Conservation (phyloP, 345 rosid species). For the Eucalyptus polybractea region DNA sequence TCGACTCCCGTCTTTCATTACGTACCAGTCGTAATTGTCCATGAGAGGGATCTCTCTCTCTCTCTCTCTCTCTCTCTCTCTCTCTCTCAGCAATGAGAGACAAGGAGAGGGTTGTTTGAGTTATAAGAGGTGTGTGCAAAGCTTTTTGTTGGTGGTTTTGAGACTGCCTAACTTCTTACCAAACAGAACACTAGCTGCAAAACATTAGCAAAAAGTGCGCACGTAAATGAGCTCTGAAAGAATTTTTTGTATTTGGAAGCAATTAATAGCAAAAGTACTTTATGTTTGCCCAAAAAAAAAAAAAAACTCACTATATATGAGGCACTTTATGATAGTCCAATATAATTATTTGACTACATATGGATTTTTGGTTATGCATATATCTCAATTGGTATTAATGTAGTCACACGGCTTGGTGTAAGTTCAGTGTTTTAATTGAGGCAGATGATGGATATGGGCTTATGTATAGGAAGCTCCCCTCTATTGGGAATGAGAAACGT, state of each 20-base stretch:
- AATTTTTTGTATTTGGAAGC: background rate
- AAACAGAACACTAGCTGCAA: no score
- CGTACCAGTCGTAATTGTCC: background rate
- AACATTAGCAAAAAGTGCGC: background rate
- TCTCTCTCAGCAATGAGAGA: no score
- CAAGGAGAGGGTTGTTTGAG: background rate
- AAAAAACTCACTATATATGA: background rate
- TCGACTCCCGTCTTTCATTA: background rate
- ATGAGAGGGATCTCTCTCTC: background rate
- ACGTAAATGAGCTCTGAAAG: background rate
- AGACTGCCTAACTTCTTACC: no score
- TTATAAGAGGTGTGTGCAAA: no score
- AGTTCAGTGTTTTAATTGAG: background rate
- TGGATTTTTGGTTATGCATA: background rate
- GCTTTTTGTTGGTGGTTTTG: no score
- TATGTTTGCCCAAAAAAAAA: background rate
- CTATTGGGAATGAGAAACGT: background rate
- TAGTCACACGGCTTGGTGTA: background rate
- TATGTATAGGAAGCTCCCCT: background rate
- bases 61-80: no score
- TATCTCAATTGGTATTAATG: background rate
- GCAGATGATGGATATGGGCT: background rate
- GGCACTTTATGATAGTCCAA: background rate
- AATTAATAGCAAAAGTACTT: background rate
- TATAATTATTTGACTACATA: background rate